Evolutionary conservation across 768 basidiomycete genomes (phyloP).

Genomic region (Leccinum olivaceopallidum): DNA sequence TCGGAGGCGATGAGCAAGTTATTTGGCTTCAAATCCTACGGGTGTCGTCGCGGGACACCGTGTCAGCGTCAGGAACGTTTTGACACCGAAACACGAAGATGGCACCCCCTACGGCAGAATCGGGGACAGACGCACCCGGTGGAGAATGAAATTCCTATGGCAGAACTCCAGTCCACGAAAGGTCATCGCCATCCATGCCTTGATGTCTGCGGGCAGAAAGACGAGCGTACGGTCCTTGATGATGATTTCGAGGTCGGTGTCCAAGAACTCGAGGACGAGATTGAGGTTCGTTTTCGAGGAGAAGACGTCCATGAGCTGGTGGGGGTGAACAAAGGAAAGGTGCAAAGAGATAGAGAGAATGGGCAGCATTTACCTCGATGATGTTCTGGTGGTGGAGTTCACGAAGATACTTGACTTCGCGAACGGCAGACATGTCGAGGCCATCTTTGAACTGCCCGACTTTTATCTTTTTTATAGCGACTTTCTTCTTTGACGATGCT

Average conservation of each 20-base stretch:
- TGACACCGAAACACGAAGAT: neutral
- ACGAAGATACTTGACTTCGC: slow-evolving; percentile 96
- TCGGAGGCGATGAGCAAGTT: slow-evolving; percentile 92
- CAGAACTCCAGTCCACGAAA: slow-evolving; percentile 98
- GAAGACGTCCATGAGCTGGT: slow-evolving; percentile 92
- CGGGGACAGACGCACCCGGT: slow-evolving; percentile 63
- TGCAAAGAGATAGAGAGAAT: neutral
- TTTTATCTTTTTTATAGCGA: slow-evolving; percentile 99
- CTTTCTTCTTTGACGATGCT: slow-evolving; percentile 70
- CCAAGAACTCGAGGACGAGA: slow-evolving; percentile 94
- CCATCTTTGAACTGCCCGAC: slow-evolving; percentile 97
- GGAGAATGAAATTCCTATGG: slow-evolving; percentile 90
- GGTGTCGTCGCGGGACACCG: neutral
- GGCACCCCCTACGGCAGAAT: slow-evolving; percentile 15
- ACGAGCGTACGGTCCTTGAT: slow-evolving; percentile 93
- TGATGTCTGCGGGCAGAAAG: slow-evolving; percentile 94
- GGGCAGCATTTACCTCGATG: slow-evolving; percentile 58
- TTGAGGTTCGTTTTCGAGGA: slow-evolving; percentile 96
- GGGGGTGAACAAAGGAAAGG: neutral
- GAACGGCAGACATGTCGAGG: slow-evolving; percentile 97
- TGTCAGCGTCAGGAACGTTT: slow-evolving; percentile 12
- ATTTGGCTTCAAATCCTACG: slow-evolving; percentile 96
- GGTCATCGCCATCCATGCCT: slow-evolving; percentile 99
- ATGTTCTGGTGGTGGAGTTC: slow-evolving; percentile 94
- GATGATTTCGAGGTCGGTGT: slow-evolving; percentile 95